Evolutionary conservation across 257 asterid genomes (phyloP), one percentile per base, ranked within the genome.

Genomic region (Parsonsia alboflavescens): DNA sequence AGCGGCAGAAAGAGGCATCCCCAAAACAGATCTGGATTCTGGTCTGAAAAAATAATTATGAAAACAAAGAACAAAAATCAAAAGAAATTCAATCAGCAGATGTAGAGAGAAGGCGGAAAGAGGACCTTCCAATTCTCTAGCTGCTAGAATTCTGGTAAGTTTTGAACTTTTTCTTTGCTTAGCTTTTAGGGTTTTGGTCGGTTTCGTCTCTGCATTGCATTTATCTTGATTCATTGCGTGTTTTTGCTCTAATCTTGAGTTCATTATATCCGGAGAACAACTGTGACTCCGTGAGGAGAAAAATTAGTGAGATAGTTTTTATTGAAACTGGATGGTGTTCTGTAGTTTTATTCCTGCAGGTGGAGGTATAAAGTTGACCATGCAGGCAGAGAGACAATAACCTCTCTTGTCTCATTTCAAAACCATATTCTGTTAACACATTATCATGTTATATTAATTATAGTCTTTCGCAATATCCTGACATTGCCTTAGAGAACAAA

Each of bases 41-140:
- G n/a, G n/a, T n/a, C n/a, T n/a, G n/a, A n/a, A n/a, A n/a, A n/a
- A n/a, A n/a, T n/a, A n/a, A n/a, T n/a, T n/a, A n/a, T n/a, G n/a
- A n/a, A n/a, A n/a, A n/a, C n/a, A n/a, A n/a, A n/a, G n/a, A n/a
- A n/a, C n/a, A n/a, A n/a, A n/a, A n/a, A n/a, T n/a, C n/a, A n/a
- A n/a, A n/a, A n/a, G n/a, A n/a, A n/a, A n/a, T n/a, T n/a, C n/a
- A n/a, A n/a, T n/a, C n/a, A n/a, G n/a, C n/a, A n/a, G n/a, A n/a
- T n/a, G n/a, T n/a, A n/a, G n/a, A n/a, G n/a, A n/a, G n/a, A n/a
- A n/a, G n/a, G n/a, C n/a, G n/a, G n/a, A n/a, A n/a, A n/a, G n/a
- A n/a, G 82, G 85, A 16, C 76, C 86, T 56, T 81, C 84, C 53
- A 72, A 79, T 65, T 79, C 86, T 2, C 81, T 79, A 46, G 88